These are phyloP conservation scores for Saussurea involucrata DNA, from an alignment of 129 eudicot genomes.

Conservation along the genomic window DNA sequence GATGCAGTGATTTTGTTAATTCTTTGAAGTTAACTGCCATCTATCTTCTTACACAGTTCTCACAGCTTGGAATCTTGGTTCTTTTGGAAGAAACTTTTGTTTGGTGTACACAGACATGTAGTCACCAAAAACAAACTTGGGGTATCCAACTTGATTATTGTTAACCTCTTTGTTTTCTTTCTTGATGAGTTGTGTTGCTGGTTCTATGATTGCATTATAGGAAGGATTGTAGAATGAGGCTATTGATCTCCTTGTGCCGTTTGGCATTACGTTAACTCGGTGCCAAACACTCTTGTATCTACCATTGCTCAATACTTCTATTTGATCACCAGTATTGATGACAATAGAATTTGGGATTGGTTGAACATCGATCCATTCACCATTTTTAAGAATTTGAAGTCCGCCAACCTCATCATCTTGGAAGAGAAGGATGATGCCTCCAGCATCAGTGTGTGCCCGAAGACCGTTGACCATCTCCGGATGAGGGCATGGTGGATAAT, in stretches of 20 bases:
- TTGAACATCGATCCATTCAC: constrained; percentile 72
- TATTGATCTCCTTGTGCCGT: constrained; percentile 58
- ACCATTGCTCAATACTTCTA: constrained; percentile 78
- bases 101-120: constrained; percentile 72
- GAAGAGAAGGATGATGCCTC: constrained; percentile 74
- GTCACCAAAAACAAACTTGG: constrained; percentile 72
- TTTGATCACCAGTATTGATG: constrained; percentile 78
- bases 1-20: too few species aligned
- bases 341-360: constrained; percentile 66
- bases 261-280: constrained; percentile 36
- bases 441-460: constrained; percentile 92
- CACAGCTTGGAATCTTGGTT: constrained; percentile 87
- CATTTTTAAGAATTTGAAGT: constrained; percentile 75
- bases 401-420: constrained; percentile 70
- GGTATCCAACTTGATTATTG: constrained; percentile 34
- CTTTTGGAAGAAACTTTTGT: constrained; percentile 87
- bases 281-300: constrained; percentile 86
- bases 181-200: constrained; percentile 41
- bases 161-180: constrained; percentile 20
- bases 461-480: constrained; percentile 70
- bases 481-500: constrained; percentile 72
- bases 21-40: too few species aligned
- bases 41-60: constrained; percentile 30
- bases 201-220: constrained; percentile 47
- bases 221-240: constrained; percentile 80